Evolutionary conservation across 306 rosid genomes (phyloP).

Genomic region (Oxytropis ochrocephala): DNA sequence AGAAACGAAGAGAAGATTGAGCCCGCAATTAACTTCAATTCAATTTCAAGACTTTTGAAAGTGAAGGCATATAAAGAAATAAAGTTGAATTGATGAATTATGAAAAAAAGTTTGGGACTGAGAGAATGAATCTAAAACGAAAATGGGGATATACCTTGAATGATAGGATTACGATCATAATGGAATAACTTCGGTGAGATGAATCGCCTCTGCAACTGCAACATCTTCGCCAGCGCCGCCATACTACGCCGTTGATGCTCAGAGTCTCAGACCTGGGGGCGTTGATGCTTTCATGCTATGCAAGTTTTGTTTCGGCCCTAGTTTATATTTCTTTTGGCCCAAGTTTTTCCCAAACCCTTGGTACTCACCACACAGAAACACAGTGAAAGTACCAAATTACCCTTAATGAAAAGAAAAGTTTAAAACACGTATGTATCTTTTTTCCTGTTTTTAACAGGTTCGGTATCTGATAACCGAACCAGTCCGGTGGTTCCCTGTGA

Average conservation of each 20-base stretch:
- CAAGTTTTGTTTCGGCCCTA: not conserved
- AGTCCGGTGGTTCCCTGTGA: too few relatives aligned
- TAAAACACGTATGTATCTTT: too few relatives aligned
- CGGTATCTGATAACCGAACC: too few relatives aligned
- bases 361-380: too few relatives aligned
- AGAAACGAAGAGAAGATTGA: not conserved
- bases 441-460: too few relatives aligned
- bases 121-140: too few relatives aligned
- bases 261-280: not conserved
- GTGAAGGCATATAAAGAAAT: not conserved
- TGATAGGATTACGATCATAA: not conserved
- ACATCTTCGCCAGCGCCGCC: constrained; percentile 28
- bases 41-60: not conserved
- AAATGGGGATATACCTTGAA: constrained; percentile 25
- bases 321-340: too few relatives aligned
- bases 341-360: too few relatives aligned
- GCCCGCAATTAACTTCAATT: not conserved
- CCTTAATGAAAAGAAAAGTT: too few relatives aligned
- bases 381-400: too few relatives aligned
- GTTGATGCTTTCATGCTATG: not conserved
- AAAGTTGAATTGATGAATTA: not conserved
- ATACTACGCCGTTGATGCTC: not conserved
- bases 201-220: constrained; percentile 50
- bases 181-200: constrained; percentile 24
- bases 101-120: not conserved